Conservation (phyloP, 106 monocot species). For the Acorus gramineus region DNA sequence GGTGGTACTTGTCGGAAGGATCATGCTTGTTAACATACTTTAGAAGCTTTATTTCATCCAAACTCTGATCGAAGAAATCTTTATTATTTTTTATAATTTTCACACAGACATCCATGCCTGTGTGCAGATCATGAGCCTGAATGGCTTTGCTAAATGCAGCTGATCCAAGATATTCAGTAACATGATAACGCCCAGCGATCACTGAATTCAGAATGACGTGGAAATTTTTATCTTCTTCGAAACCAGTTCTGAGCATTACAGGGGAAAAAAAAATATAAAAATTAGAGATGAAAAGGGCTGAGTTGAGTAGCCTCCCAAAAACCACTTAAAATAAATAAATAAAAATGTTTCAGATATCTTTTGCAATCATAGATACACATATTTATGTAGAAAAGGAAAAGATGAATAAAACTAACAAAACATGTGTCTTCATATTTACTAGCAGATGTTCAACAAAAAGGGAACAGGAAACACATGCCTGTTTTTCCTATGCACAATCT, state of each 20-base stretch:
- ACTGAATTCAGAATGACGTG: slow-evolving; percentile 98
- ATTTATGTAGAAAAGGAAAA: too few relatives aligned
- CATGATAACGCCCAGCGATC: slow-evolving; percentile 97
- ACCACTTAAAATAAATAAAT: too few relatives aligned
- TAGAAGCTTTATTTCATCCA: slow-evolving; percentile 99
- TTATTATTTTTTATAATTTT: slow-evolving; percentile 99
- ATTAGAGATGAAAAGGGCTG: too few relatives aligned
- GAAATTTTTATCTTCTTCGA: slow-evolving; percentile 98
- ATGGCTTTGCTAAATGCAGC: slow-evolving; percentile 99
- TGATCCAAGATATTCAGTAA: slow-evolving; percentile 91
- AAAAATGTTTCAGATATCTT: too few relatives aligned
- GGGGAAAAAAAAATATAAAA: too few relatives aligned
- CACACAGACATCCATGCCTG: slow-evolving; percentile 96
- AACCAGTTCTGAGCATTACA: slow-evolving; percentile 67
- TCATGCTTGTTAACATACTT: slow-evolving; percentile 98
- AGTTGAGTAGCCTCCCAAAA: too few relatives aligned
- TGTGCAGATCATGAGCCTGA: slow-evolving; percentile 97
- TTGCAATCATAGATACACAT: too few relatives aligned
- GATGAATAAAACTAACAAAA: too few relatives aligned
- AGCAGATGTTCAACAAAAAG: not conserved
- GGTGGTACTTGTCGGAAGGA: slow-evolving; percentile 89
- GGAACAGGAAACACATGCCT: slow-evolving; percentile 31
- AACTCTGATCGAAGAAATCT: slow-evolving; percentile 99
- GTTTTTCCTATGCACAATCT: slow-evolving; percentile 98
- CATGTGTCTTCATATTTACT: too few relatives aligned